Evolutionary conservation across 306 rosid species (phyloP), one percentile per base, ranked within the genome.

Genomic region (Dryas alaskensis): DNA sequence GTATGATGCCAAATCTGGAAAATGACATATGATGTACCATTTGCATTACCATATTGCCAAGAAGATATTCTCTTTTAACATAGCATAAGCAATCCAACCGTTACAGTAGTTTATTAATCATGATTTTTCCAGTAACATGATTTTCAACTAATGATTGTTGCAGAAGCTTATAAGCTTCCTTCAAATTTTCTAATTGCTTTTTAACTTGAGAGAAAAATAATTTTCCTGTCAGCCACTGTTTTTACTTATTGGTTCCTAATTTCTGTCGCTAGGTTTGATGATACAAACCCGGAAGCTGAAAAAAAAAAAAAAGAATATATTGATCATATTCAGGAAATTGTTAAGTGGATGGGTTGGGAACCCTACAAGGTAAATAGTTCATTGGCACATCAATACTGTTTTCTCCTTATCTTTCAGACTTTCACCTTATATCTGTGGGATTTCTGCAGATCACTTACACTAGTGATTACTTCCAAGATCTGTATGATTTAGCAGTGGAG

Each of bases 331-430:
- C 83, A 92, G 82, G 99, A 95, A 81, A 90, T 95, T 87, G 98
- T 95, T 70, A 78, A 80, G 74, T 95, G 99, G 99, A 95, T 95
- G 95, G 99, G 98, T 69, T 95, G 98, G 99, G 87, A 95, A 80
- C 99, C 99, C 12, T 81, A 70, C 70, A 90, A 92, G 99, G 98
- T 89, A 73, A n/a, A 39, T 51, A 12, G 61, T 46, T 77, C 40
- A 64, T 78, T 78, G 16, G 39, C 25, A 25, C 14, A 54, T 70
- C 39, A 22, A 69, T 14, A 44, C 27, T 61, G 42, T 47, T 65
- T 54, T 25, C 5, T 44, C 64, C 16, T 69, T 62, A 31, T 71
- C 59, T 53, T 19, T 19, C 19, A 19, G 19, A 19, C 70, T 8
- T 72, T 72, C 11, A 10, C 27, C 63, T 82, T 72, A 54, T 22